phyloP scores from a whole-genome alignment of 306 rosid species.

The Rosa multiflora region DNA sequence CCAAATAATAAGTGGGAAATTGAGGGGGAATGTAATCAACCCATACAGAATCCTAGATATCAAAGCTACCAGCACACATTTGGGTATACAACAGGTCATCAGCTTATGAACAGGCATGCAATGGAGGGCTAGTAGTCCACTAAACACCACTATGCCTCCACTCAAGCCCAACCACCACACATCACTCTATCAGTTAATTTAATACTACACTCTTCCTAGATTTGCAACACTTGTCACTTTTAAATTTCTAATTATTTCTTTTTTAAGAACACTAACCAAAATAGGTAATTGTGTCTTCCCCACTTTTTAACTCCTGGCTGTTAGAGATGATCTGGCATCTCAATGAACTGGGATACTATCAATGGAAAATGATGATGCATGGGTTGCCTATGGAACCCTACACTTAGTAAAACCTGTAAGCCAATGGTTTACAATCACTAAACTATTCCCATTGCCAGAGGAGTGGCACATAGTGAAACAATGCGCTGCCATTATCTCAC shows the following conservation, averaged over 20 bases:
- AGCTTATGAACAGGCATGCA: background rate
- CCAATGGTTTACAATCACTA: background rate
- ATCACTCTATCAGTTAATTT: background rate
- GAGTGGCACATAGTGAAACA: background rate
- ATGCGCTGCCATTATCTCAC: background rate
- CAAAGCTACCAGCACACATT: background rate
- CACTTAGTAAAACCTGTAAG: background rate
- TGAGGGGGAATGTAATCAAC: constrained; percentile 1
- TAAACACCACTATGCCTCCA: background rate
- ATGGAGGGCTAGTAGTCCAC: background rate
- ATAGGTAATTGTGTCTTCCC: background rate
- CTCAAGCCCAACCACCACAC: constrained; percentile 1
- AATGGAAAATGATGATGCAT: background rate
- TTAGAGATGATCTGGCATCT: constrained; percentile 6
- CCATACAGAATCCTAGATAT: background rate
- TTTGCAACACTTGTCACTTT: background rate
- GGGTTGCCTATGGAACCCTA: background rate
- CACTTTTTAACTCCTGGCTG: background rate
- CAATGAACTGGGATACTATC: background rate
- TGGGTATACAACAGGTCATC: background rate
- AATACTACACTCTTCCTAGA: background rate
- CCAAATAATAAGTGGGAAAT: background rate
- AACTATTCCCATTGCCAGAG: background rate
- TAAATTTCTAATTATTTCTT: background rate
- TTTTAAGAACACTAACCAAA: background rate